A percentile compares a stretch with the other conserved stretches of the same genome.
Conservation (phyloP, 805 yeast species). For the Lipomyces mesembrius region DNA sequence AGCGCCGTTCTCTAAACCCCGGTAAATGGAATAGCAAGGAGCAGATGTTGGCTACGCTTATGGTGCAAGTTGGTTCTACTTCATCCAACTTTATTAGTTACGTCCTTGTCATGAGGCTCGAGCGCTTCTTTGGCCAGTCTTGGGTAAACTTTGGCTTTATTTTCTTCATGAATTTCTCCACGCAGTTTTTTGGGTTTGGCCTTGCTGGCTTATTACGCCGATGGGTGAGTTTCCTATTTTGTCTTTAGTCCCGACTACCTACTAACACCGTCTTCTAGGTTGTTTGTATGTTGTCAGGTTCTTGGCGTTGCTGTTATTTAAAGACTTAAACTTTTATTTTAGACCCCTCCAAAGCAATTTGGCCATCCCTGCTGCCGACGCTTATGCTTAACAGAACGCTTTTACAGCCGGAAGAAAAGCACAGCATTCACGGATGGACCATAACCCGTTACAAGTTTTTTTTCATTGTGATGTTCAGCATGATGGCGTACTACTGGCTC, state of each 20-base stretch:
- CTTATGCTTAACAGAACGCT: slow-evolving; percentile 57
- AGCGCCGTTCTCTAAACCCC: slow-evolving; percentile 54
- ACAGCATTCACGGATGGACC: slow-evolving; percentile 62
- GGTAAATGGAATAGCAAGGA: slow-evolving; percentile 65
- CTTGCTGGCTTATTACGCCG: slow-evolving; percentile 68
- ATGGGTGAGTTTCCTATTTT: slow-evolving; percentile 41
- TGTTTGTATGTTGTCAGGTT: slow-evolving; percentile 13
- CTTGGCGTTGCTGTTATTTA: slow-evolving; percentile 4
- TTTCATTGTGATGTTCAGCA: slow-evolving; percentile 47
- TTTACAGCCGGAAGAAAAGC: slow-evolving; percentile 50
- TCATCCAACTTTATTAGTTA: slow-evolving; percentile 50
- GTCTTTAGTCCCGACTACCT: not conserved
- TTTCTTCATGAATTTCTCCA: slow-evolving; percentile 56
- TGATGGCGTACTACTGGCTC: slow-evolving; percentile 60
- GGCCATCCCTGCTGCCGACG: slow-evolving; percentile 59
- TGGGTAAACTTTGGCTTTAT: slow-evolving; percentile 57
- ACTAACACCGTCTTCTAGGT: slow-evolving; percentile 8
- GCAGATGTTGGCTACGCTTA: slow-evolving; percentile 61
- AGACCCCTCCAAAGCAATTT: slow-evolving; percentile 48
- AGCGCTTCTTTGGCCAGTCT: slow-evolving; percentile 48
- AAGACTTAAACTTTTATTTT: not conserved
- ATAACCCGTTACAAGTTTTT: slow-evolving; percentile 59
- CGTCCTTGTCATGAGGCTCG: slow-evolving; percentile 44
- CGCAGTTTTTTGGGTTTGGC: slow-evolving; percentile 69
- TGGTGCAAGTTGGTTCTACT: slow-evolving; percentile 35